phyloP scores from a whole-genome alignment of 495 filamentous ascomycete genomes.

The Daldinia decipiens region DNA sequence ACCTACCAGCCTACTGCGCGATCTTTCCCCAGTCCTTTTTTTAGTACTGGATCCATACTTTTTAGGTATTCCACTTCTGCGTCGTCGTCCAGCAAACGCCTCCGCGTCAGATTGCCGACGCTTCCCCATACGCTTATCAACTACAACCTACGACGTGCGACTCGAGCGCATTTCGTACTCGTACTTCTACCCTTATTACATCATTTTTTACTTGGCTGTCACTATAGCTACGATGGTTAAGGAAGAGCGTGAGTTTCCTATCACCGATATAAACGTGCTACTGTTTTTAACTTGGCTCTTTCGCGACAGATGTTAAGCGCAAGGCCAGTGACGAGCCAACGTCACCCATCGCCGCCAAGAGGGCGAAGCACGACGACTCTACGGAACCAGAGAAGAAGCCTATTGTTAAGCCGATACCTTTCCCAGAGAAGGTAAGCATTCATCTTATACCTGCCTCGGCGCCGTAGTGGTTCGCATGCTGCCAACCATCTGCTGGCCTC shows the following conservation, averaged over 20 bases:
- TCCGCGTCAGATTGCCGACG: conserved; percentile 18
- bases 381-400: conserved; percentile 65
- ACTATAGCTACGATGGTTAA: conserved; percentile 51
- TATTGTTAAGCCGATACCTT: conserved; percentile 70
- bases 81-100: neutral
- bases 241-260: conserved; percentile 56
- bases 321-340: conserved; percentile 78
- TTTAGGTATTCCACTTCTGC: neutral
- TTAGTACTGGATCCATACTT: neutral
- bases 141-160: conserved; percentile 2
- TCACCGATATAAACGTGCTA: neutral
- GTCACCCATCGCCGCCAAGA: conserved; percentile 71
- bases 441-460: neutral
- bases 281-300: conserved; percentile 20
- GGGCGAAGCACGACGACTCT: conserved; percentile 67
- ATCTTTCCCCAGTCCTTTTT: conserved; percentile 6
- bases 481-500: neutral
- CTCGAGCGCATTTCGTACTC: neutral
- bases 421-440: conserved; percentile 78
- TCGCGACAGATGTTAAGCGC: conserved; percentile 70
- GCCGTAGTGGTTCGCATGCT: neutral
- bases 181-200: neutral
- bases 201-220: conserved; percentile 8
- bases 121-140: conserved; percentile 13
- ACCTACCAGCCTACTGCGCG: no score